Evolutionary conservation across 345 rosid species (phyloP).

Genomic region (Eutrema japonicum): DNA sequence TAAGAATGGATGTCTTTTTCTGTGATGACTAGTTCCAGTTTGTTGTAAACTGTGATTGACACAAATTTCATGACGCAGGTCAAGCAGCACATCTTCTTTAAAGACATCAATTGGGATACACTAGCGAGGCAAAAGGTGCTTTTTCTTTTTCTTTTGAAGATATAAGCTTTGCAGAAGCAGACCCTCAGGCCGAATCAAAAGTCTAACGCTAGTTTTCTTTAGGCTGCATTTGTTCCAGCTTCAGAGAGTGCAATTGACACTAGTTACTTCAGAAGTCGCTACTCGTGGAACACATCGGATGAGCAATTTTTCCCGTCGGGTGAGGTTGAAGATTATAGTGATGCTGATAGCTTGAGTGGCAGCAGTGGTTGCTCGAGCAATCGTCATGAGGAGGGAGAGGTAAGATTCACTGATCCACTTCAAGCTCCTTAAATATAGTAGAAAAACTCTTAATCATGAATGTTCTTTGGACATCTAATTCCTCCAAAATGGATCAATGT

Average conservation of each 20-base stretch:
- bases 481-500: conserved; percentile 27
- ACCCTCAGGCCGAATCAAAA: neutral
- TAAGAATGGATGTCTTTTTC: conserved; percentile 42
- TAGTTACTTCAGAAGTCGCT: conserved; percentile 97
- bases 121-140: conserved; percentile 95
- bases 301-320: conserved; percentile 66
- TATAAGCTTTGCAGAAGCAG: conserved; percentile 24
- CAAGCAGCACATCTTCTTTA: conserved; percentile 88
- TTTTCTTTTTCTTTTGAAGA: conserved; percentile 13
- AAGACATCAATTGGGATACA: conserved; percentile 95
- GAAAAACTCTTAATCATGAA: conserved; percentile 12
- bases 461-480: conserved; percentile 14
- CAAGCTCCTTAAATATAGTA: neutral
- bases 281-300: conserved; percentile 83
- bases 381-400: conserved; percentile 88
- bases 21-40: conserved; percentile 23
- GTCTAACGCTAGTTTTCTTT: conserved; percentile 37
- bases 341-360: conserved; percentile 88
- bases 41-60: conserved; percentile 10
- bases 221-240: conserved; percentile 97
- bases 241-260: conserved; percentile 97
- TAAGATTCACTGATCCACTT: conserved; percentile 36
- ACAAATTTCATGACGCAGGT: conserved; percentile 59
- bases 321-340: conserved; percentile 86
- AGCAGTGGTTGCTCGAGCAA: conserved; percentile 82